Evolutionary conservation across 495 filamentous ascomycete species (phyloP).

Genomic region (Penicillium paradoxum): DNA sequence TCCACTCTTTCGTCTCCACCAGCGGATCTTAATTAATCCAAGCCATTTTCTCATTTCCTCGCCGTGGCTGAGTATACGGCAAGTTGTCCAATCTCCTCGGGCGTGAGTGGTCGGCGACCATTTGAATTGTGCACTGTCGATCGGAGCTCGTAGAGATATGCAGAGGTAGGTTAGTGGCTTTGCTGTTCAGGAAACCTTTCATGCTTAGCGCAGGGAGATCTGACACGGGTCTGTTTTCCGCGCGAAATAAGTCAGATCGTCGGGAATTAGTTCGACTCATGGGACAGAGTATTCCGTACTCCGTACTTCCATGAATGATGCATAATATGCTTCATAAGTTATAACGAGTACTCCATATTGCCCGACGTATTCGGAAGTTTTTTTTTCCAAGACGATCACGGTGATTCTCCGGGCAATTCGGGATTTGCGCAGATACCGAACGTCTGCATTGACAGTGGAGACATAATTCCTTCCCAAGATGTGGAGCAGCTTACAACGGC

Average conservation of each 20-base stretch:
- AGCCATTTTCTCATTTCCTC: constrained; percentile 7
- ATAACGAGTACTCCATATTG: too few species aligned
- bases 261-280: background rate
- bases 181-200: background rate
- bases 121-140: constrained; percentile 6
- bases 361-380: background rate
- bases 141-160: constrained; percentile 1
- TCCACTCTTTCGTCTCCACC: constrained; percentile 16
- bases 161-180: background rate
- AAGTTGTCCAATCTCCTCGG: constrained; percentile 4
- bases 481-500: constrained; percentile 13
- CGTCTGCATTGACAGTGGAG: constrained; percentile 12
- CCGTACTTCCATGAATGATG: too few species aligned
- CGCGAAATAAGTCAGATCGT: background rate
- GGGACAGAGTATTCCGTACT: too few species aligned
- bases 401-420: constrained; percentile 16
- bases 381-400: constrained; percentile 1
- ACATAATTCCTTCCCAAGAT: constrained; percentile 11
- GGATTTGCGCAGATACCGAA: constrained; percentile 13
- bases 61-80: constrained; percentile 6
- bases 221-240: background rate
- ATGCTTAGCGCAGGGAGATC: background rate
- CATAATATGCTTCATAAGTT: too few species aligned
- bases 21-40: constrained; percentile 21
- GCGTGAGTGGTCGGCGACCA: background rate